Base-by-base conservation (phyloP, 306 rosid species). In the Bauhinia variegata region DNA sequence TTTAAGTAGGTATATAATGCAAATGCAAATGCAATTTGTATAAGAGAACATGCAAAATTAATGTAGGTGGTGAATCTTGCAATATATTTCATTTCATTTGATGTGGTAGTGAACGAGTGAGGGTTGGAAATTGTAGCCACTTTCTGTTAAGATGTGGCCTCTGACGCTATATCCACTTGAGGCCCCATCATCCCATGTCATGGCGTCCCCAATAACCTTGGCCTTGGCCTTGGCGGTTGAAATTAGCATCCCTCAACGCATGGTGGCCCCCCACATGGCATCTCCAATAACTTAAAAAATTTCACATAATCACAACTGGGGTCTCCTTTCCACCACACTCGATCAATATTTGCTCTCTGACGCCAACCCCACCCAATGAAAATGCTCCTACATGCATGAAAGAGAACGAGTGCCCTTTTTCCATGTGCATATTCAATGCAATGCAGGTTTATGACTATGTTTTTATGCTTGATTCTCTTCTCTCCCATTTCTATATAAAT, bases 281-380 rank as follows among this genome's bases (percentile, higher is more conserved):
- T 32, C 6, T 7, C 10, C 42, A 18, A 18, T 13, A 51, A 60
- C 6, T 62, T n/a, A n/a, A n/a, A n/a, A n/a, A n/a, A n/a, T n/a
- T n/a, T n/a, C n/a, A n/a, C n/a, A n/a, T n/a, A n/a, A n/a, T n/a
- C n/a, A n/a, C n/a, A n/a, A n/a, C n/a, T n/a, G n/a, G n/a, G n/a
- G n/a, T n/a, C n/a, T n/a, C n/a, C n/a, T n/a, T n/a, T n/a, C 65
- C 79, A 77, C 68, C 55, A 54, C 59, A 28, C 15, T 54, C 11
- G 3, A 11, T 5, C 2, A 47, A 46, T 16, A 60, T 74, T 77
- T 89, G 90, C 84, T 75, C 47, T 82, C 70, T 83, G 96, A 83
- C 85, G 72, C 79, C 76, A 80, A 42, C 74, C 79, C 86, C 93
- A 84, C 91, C 84, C 67, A 74, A 47, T 54, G 2, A 68, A 34